Base-by-base conservation (phyloP, 768 basidiomycete species). In the Lactarius sanguifluus region DNA sequence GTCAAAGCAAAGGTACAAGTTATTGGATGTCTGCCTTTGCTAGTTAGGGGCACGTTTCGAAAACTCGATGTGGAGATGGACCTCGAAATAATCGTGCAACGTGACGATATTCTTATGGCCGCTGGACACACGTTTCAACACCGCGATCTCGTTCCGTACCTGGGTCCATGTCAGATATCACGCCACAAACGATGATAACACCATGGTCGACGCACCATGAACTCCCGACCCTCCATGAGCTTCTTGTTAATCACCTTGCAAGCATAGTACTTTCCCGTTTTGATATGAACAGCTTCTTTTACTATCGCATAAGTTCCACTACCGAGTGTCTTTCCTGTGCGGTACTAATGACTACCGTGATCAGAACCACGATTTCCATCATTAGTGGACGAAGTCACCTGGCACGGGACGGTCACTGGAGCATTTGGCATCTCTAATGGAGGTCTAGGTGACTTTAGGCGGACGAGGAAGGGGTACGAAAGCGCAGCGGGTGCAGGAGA, bases 171-270 rank as follows among this genome's bases (percentile, higher is more conserved):
- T 67, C 45, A 45, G 65, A 62, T 67, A 59, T 62, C n/a, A 56
- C n/a, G 34, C 45, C 55, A 25, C 45, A 58, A 47, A 30, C 6
- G 20, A 32, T 6, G 54, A 64, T 55, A 36, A 59, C 23, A 23
- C 30, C 15, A 12, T 64, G 3, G 58, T 54, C 34, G 13, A 74
- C 86, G 71, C 25, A 95, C 96, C 96, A 99, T 98, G 76, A 96
- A 88, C 79, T 98, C 96, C 69, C 96, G 83, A 5, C 96, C 96
- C 75, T 96, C 92, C 95, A 97, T 97, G 65, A 97, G 86, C 74
- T 96, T 94, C 84, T 98, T 98, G 87, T 96, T 98, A 80, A 98
- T 95, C 73, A 98, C 97, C 78, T 99, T 99, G 85, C 96, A 98
- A 25, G 96, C 97, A 81, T 90, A 98, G 79, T 96, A 96, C 77